These are phyloP conservation scores for Rhytidiadelphus loreus DNA, from an alignment of 225 moss, liverwort and hornwort genomes.

Conservation along the genomic window DNA sequence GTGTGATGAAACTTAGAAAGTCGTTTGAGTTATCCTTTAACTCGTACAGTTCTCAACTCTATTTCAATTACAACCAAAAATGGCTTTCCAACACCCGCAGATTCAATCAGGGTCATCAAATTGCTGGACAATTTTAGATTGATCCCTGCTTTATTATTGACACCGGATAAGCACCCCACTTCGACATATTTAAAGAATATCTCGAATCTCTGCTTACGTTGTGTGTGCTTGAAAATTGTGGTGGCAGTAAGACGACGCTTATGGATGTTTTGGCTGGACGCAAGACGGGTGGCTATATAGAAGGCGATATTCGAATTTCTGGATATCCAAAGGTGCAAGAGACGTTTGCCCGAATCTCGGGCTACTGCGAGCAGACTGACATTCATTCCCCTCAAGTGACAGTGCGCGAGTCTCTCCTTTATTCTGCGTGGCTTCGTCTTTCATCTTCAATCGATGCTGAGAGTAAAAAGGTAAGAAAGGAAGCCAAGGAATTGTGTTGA, in stretches of 20 bases:
- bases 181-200: neutral
- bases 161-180: neutral
- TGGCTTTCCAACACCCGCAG: neutral
- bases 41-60: neutral
- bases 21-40: neutral
- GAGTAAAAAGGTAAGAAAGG: conserved; percentile 38
- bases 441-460: conserved; percentile 23
- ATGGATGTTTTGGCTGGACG: conserved; percentile 90
- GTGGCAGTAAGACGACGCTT: conserved; percentile 70
- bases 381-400: conserved; percentile 87
- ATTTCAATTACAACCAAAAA: neutral
- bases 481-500: neutral
- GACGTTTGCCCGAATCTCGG: conserved; percentile 76
- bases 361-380: conserved; percentile 81
- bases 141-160: neutral
- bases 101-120: neutral
- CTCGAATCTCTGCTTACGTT: neutral
- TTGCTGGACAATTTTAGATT: neutral
- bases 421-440: conserved; percentile 85
- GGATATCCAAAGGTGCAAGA: conserved; percentile 66
- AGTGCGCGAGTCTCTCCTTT: conserved; percentile 67
- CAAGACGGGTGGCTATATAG: conserved; percentile 74
- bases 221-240: neutral
- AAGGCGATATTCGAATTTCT: conserved; percentile 74
- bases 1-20: neutral